Conservation (phyloP, 768 basidiomycete genomes). For the Pulveroboletus ravenelii region DNA sequence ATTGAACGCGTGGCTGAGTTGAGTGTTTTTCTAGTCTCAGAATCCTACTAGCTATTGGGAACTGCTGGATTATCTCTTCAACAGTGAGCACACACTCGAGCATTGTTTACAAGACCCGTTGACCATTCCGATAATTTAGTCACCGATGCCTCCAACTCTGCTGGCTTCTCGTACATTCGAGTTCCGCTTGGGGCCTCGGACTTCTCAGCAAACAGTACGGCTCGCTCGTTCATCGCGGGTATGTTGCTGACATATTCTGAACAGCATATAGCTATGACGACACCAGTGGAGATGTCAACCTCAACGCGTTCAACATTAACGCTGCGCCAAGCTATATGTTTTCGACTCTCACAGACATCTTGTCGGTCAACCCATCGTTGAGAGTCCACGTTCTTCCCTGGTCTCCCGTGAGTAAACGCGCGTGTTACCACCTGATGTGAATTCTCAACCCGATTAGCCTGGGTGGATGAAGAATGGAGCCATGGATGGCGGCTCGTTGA, state of each 20-base stretch:
- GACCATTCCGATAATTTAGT: constrained; percentile 27
- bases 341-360: constrained; percentile 59
- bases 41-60: constrained; percentile 56
- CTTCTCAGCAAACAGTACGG: constrained; percentile 57
- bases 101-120: background rate
- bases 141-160: constrained; percentile 54
- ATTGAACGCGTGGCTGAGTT: background rate
- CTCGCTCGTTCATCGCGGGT: background rate
- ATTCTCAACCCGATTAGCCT: constrained; percentile 40
- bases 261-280: constrained; percentile 66
- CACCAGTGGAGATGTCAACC: constrained; percentile 53
- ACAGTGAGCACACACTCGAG: constrained; percentile 20
- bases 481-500: constrained; percentile 63
- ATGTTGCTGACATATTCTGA: constrained; percentile 1
- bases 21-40: constrained; percentile 33
- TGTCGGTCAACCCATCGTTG: constrained; percentile 47
- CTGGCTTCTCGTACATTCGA: constrained; percentile 66
- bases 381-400: constrained; percentile 63
- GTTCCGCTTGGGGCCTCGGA: constrained; percentile 71
- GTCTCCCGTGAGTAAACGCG: constrained; percentile 54
- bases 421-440: background rate
- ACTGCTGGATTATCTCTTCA: constrained; percentile 56
- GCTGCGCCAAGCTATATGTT: constrained; percentile 60
- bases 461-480: constrained; percentile 74
- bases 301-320: constrained; percentile 53